Conservation (phyloP, 2,329 filamentous ascomycete species). For the Cladophialophora exuberans region DNA sequence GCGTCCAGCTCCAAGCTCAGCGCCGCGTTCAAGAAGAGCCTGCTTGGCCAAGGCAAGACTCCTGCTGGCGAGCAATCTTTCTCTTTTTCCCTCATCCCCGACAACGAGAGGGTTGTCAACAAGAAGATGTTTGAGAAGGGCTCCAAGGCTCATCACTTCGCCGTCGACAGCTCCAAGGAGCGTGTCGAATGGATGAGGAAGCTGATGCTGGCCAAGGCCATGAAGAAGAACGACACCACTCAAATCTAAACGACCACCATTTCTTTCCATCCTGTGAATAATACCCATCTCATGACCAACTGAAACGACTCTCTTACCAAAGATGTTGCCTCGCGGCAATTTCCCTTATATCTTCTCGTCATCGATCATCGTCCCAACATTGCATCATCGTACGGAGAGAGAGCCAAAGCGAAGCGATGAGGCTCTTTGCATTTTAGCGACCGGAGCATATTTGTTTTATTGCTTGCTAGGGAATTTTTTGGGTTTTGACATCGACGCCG, state of each 20-base stretch:
- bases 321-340: conserved; percentile 30
- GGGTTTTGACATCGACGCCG: conserved; percentile 7
- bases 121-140: conserved; percentile 50
- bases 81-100: conserved; percentile 47
- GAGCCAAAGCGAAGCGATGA: not conserved
- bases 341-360: conserved; percentile 1
- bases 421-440: conserved; percentile 8
- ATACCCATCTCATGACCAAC: conserved; percentile 4
- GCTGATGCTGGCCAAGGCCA: conserved; percentile 50
- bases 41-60: conserved; percentile 46
- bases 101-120: conserved; percentile 46
- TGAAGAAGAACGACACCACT: conserved; percentile 27
- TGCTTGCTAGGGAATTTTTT: not conserved
- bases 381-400: conserved; percentile 8
- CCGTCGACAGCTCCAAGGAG: conserved; percentile 82
- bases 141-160: conserved; percentile 90
- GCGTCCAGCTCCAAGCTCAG: conserved; percentile 79
- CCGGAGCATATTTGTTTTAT: conserved; percentile 6
- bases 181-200: conserved; percentile 81
- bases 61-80: conserved; percentile 41
- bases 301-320: conserved; percentile 24
- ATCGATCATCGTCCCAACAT: not conserved
- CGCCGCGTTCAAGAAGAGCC: conserved; percentile 73
- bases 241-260: conserved; percentile 16
- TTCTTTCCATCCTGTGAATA: conserved; percentile 1